phyloP scores from a whole-genome alignment of 2,329 filamentous ascomycete genomes.

The Podosphaera aphanis region DNA sequence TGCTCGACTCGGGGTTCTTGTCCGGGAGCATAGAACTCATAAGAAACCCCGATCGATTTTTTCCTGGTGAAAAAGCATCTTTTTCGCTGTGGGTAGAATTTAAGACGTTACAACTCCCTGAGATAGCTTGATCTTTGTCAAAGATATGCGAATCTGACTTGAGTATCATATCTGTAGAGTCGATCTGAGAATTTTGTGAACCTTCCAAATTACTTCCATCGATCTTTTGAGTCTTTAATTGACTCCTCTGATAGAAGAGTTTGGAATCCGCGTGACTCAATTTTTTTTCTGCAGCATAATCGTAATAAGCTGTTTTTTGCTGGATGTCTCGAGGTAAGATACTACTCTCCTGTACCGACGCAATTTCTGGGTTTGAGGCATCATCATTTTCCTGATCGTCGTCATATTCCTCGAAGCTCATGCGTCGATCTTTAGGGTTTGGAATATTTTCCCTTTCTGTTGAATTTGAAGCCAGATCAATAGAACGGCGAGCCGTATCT shows the following conservation, averaged over 20 bases:
- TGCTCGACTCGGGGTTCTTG: conserved; percentile 14
- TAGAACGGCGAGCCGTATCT: too few species aligned
- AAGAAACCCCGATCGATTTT: conserved; percentile 11
- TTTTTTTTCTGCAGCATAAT: conserved; percentile 79
- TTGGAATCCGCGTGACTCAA: conserved; percentile 89
- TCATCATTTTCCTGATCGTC: conserved; percentile 6
- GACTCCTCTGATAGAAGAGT: conserved; percentile 81
- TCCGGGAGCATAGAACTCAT: conserved; percentile 12
- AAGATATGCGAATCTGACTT: conserved; percentile 9
- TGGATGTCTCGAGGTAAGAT: conserved; percentile 38
- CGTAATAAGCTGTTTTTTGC: conserved; percentile 67
- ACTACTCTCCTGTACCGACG: conserved; percentile 17
- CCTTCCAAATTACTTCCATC: conserved; percentile 14
- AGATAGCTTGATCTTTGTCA: conserved; percentile 7
- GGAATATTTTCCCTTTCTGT: too few species aligned
- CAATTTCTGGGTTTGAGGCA: conserved; percentile 13
- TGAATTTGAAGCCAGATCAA: too few species aligned
- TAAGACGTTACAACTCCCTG: conserved; percentile 12
- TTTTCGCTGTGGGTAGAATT: conserved; percentile 12
- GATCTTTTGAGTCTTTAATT: conserved; percentile 26
- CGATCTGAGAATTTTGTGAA: conserved; percentile 11
- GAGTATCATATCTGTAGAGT: conserved; percentile 12
- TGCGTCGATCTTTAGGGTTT: not conserved
- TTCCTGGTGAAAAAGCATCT: conserved; percentile 6
- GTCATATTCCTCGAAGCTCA: conserved; percentile 5